Evolutionary conservation across 225 moss, liverwort and hornwort species (phyloP).

Genomic region (Sphagnum contortum): DNA sequence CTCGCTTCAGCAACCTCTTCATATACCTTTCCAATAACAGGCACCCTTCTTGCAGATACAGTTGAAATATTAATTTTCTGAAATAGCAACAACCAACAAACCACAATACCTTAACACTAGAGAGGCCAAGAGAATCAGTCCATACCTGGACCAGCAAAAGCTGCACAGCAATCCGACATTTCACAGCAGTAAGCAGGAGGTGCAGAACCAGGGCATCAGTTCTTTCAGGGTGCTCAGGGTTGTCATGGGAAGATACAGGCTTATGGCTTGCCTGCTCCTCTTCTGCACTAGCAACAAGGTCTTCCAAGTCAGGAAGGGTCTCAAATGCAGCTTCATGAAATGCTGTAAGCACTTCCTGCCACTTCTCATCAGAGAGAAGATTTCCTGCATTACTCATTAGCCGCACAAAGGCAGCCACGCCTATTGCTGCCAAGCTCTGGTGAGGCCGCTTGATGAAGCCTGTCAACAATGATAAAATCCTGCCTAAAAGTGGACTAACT

Average conservation of each 20-base stretch:
- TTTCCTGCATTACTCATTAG: slow-evolving; percentile 86
- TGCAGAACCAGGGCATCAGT: slow-evolving; percentile 60
- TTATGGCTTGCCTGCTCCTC: slow-evolving; percentile 40
- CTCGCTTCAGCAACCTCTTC: slow-evolving; percentile 39
- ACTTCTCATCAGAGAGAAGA: slow-evolving; percentile 82
- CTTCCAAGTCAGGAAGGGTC: slow-evolving; percentile 79
- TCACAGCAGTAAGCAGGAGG: slow-evolving; percentile 71
- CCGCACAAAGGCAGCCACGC: slow-evolving; percentile 96
- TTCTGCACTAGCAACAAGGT: slow-evolving; percentile 63
- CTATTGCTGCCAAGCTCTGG: slow-evolving; percentile 95
- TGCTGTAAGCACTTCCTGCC: slow-evolving; percentile 77
- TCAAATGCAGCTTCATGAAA: slow-evolving; percentile 74
- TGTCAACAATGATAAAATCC: slow-evolving; percentile 76
- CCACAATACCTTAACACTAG: slow-evolving; percentile 9
- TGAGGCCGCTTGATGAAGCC: slow-evolving; percentile 95
- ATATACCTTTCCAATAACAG: background rate
- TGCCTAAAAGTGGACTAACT: slow-evolving; percentile 77
- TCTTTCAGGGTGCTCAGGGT: slow-evolving; percentile 54
- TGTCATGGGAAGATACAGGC: slow-evolving; percentile 33
- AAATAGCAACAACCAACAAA: slow-evolving; percentile 11
- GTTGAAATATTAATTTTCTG: slow-evolving; percentile 3
- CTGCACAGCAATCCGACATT: slow-evolving; percentile 93
- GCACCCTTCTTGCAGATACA: background rate
- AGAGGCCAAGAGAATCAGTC: slow-evolving; percentile 1
- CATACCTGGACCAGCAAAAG: slow-evolving; percentile 87